Conservation (phyloP, 1,139 yeast genomes). For the Meyerozyma athensensis region DNA sequence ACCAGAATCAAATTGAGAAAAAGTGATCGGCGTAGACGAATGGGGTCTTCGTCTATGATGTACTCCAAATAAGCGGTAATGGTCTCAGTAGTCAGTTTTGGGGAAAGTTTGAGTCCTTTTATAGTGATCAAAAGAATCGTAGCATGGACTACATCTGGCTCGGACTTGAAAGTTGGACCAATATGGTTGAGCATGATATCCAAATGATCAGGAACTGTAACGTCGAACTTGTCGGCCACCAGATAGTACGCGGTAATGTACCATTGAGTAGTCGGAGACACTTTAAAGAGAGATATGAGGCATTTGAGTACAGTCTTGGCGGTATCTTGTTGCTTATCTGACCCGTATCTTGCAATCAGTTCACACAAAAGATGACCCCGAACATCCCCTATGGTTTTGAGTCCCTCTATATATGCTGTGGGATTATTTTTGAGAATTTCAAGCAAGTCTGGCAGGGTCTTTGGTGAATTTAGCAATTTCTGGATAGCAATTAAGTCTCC, state of each 20-base stretch:
- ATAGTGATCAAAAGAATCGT: constrained; percentile 23
- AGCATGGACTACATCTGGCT: constrained; percentile 10
- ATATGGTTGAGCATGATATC: constrained; percentile 20
- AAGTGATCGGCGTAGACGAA: constrained; percentile 8
- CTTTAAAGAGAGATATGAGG: constrained; percentile 4
- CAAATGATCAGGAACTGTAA: constrained; percentile 20
- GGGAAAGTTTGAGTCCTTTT: constrained; percentile 18
- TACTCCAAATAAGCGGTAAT: constrained; percentile 24
- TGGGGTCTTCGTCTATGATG: constrained; percentile 15
- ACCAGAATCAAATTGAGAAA: constrained; percentile 21
- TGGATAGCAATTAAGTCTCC: constrained; percentile 4
- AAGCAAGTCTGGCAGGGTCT: constrained; percentile 11
- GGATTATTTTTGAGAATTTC: constrained; percentile 18
- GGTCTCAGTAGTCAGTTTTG: constrained; percentile 14
- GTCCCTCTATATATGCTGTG: constrained; percentile 16
- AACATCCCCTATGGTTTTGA: constrained; percentile 16
- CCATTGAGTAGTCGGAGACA: constrained; percentile 6
- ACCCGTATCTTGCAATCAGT: constrained; percentile 13
- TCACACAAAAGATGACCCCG: constrained; percentile 10
- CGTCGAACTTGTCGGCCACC: constrained; percentile 17
- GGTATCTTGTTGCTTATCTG: constrained; percentile 11
- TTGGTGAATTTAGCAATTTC: constrained; percentile 6
- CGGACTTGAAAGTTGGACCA: constrained; percentile 13
- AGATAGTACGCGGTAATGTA: constrained; percentile 18
- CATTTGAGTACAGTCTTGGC: constrained; percentile 7